A percentile compares a stretch with the other conserved stretches of the same genome.
These are phyloP conservation scores for Aspergillus sclerotiicarbonarius DNA, from an alignment of 495 filamentous ascomycete genomes.

Conservation along the genomic window DNA sequence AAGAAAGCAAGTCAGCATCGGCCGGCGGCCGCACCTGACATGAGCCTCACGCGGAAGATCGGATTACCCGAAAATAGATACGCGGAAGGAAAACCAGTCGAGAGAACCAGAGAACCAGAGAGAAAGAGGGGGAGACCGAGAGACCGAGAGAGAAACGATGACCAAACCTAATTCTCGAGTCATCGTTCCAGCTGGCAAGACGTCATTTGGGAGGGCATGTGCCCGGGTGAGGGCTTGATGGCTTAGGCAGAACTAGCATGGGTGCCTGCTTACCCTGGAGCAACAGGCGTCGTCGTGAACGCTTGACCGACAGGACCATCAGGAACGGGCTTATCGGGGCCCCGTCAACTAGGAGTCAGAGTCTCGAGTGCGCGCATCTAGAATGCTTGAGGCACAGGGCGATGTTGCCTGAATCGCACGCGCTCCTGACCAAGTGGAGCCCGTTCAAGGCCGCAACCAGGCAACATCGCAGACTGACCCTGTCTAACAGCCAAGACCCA, in stretches of 20 bases:
- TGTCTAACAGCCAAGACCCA: neutral
- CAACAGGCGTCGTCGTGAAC: neutral
- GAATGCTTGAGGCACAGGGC: neutral
- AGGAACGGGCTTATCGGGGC: neutral
- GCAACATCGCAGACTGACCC: neutral
- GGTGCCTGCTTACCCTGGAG: slow-evolving; percentile 2
- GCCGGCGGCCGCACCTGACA: neutral
- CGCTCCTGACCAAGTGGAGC: slow-evolving; percentile 7
- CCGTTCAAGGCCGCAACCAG: slow-evolving; percentile 1
- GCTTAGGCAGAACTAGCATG: slow-evolving; percentile 9
- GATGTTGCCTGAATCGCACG: slow-evolving; percentile 1
- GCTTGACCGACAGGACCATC: slow-evolving; percentile 2
- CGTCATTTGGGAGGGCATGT: slow-evolving; percentile 7
- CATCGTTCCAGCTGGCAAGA: neutral
- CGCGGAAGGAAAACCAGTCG: neutral
- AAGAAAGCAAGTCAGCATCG: neutral
- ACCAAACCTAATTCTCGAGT: neutral
- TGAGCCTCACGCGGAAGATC: neutral
- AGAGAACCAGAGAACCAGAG: neutral
- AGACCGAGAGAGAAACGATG: neutral
- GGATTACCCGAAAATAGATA: neutral
- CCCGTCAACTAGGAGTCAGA: slow-evolving; percentile 1
- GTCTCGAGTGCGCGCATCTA: neutral
- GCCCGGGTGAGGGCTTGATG: slow-evolving; percentile 6
- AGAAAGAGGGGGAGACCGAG: neutral